Percentiles rank a stretch among this genome's conserved stretches.
Conservation (phyloP, 805 yeast genomes). For the Candida rishiriensis region DNA sequence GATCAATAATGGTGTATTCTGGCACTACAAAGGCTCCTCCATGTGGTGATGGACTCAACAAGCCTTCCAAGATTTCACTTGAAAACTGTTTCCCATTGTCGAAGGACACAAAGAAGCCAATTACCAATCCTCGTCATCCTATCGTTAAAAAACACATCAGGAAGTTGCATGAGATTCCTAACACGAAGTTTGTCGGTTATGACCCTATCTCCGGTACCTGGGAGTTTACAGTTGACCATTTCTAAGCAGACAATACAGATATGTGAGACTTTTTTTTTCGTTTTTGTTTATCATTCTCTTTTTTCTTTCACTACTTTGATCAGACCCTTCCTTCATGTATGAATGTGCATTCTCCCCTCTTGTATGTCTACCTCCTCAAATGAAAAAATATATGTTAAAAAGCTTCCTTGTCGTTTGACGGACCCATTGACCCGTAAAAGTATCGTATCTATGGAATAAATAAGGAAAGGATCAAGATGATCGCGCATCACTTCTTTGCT, state of each 20-base stretch:
- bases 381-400: too few relatives aligned
- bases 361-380: too few relatives aligned
- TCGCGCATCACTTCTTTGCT: neutral
- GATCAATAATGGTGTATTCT: slow-evolving; percentile 69
- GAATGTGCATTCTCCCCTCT: too few relatives aligned
- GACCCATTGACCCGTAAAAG: too few relatives aligned
- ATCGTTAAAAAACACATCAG: slow-evolving; percentile 64
- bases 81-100: slow-evolving; percentile 80
- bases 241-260: slow-evolving; percentile 11
- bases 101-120: slow-evolving; percentile 64
- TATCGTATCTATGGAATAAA: too few relatives aligned
- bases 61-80: slow-evolving; percentile 66
- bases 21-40: slow-evolving; percentile 55
- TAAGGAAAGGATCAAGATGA: too few relatives aligned
- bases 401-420: too few relatives aligned
- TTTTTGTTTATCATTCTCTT: too few relatives aligned
- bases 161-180: slow-evolving; percentile 56
- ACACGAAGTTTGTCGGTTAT: slow-evolving; percentile 65
- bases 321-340: too few relatives aligned
- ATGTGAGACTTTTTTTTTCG: too few relatives aligned
- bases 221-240: slow-evolving; percentile 51
- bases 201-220: slow-evolving; percentile 73
- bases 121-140: slow-evolving; percentile 75
- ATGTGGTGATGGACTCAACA: slow-evolving; percentile 78
- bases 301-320: too few relatives aligned